Evolutionary conservation across 139 green algal species (phyloP).

Genomic region (Chlorella sp.): DNA sequence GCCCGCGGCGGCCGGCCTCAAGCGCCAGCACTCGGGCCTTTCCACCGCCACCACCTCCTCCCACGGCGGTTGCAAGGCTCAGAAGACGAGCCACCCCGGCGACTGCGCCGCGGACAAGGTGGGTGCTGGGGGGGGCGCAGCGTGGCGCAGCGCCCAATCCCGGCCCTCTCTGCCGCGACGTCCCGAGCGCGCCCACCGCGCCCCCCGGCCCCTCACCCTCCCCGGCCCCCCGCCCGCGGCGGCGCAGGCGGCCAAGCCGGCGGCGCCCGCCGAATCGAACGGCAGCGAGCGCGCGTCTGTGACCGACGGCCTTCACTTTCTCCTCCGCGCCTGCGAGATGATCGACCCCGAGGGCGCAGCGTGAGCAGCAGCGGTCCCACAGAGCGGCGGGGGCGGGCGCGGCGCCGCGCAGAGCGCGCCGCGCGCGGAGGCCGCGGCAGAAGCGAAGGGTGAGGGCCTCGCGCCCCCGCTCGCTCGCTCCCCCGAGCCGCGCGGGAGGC

Average conservation of each 20-base stretch:
- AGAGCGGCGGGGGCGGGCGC: background rate
- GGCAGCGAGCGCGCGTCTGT: too few species aligned
- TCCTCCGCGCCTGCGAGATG: constrained; percentile 22
- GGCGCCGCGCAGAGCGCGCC: background rate
- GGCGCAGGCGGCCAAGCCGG: background rate
- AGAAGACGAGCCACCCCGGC: background rate
- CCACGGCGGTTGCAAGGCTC: too few species aligned
- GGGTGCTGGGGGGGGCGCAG: constrained; percentile 7
- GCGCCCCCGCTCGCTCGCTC: background rate
- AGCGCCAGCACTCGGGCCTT: constrained; percentile 11
- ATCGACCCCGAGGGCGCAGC: constrained; percentile 7
- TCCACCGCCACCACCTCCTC: too few species aligned
- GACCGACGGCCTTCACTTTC: constrained; percentile 26
- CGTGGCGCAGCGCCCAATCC: constrained; percentile 23
- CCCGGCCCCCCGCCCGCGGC: background rate
- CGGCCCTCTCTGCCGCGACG: background rate
- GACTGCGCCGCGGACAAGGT: background rate
- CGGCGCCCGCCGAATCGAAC: background rate
- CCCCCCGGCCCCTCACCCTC: background rate
- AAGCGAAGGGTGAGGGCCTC: background rate
- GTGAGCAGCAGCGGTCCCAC: background rate
- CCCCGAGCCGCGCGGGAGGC: too few species aligned
- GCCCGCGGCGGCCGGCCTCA: constrained; percentile 2
- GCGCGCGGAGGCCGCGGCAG: background rate
- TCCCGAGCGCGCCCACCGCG: background rate